phyloP scores from a whole-genome alignment of 176 grass and related monocot species.

The Microstegium vimineum region DNA sequence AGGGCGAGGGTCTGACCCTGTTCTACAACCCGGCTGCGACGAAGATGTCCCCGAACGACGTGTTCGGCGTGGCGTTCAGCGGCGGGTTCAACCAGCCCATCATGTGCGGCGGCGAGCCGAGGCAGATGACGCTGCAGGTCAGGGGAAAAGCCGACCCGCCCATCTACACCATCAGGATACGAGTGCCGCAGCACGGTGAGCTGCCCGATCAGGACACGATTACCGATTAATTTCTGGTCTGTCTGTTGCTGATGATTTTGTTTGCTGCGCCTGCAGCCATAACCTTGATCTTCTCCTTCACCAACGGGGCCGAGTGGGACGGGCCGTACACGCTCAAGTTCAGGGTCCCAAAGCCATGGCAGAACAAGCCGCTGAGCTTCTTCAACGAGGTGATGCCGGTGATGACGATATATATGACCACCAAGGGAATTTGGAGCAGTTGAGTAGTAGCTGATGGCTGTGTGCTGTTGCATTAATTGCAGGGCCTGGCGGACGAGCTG shows the following conservation, averaged over 20 bases:
- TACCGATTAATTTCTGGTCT: too few relatives aligned
- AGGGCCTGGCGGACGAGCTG: conserved; percentile 81
- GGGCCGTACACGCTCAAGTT: conserved; percentile 82
- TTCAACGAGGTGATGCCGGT: conserved; percentile 52
- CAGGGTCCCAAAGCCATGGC: conserved; percentile 64
- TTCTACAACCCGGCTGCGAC: conserved; percentile 82
- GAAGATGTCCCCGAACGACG: conserved; percentile 51
- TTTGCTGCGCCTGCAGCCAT: conserved; percentile 53
- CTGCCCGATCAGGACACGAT: too few relatives aligned
- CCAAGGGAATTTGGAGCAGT: too few relatives aligned
- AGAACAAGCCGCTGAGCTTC: conserved; percentile 69
- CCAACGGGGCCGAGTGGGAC: conserved; percentile 82
- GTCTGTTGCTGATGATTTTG: too few relatives aligned
- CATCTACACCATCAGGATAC: conserved; percentile 82
- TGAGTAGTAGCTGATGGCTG: too few relatives aligned
- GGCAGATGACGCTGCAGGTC: conserved; percentile 78
- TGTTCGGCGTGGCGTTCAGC: conserved; percentile 86
- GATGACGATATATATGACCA: too few relatives aligned
- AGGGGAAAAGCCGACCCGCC: conserved; percentile 72
- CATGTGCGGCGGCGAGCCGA: conserved; percentile 88
- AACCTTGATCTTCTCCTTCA: conserved; percentile 86
- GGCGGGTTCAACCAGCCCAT: conserved; percentile 99
- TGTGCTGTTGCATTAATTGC: neutral
- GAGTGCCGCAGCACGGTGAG: conserved; percentile 74
- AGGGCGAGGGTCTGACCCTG: conserved; percentile 76